Conservation (phyloP, 2,329 filamentous ascomycete genomes). For the Sarocladiaceae sp. region DNA sequence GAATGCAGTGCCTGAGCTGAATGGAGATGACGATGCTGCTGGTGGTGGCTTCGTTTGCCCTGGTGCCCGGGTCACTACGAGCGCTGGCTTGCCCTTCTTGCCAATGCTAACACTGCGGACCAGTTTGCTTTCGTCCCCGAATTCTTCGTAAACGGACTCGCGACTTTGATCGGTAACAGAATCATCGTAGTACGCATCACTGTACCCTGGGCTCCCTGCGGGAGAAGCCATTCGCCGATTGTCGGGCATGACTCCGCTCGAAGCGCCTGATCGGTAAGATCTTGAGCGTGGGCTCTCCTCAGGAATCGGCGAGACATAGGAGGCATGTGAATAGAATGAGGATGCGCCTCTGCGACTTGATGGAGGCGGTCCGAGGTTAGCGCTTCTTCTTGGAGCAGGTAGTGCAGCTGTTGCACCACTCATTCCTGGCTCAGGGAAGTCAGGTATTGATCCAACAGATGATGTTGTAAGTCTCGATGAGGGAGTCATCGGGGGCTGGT, state of each 20-base stretch:
- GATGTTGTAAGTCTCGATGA: constrained; percentile 49
- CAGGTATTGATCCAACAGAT: constrained; percentile 53
- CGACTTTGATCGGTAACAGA: constrained; percentile 36
- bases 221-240: constrained; percentile 53
- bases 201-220: constrained; percentile 36
- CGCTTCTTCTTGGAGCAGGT: constrained; percentile 37
- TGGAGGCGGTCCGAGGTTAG: constrained; percentile 56
- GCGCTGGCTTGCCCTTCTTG: constrained; percentile 53
- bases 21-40: constrained; percentile 22
- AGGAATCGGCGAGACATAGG: constrained; percentile 70
- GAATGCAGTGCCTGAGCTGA: constrained; percentile 41
- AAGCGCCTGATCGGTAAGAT: constrained; percentile 63
- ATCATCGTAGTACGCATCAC: constrained; percentile 49
- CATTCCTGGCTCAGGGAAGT: constrained; percentile 44
- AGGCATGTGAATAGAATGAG: constrained; percentile 61
- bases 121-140: constrained; percentile 51
- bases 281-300: constrained; percentile 60
- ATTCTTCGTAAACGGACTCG: constrained; percentile 39
- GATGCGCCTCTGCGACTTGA: constrained; percentile 57
- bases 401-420: not conserved
- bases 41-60: constrained; percentile 6
- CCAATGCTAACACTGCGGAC: constrained; percentile 60
- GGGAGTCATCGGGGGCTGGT: constrained; percentile 14
- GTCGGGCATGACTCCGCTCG: constrained; percentile 68
- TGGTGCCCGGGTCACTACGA: constrained; percentile 36